Evolutionary conservation across 352 stramenopile species (phyloP), one percentile per base, ranked within the genome.

Genomic region (Phytophthora citricola): DNA sequence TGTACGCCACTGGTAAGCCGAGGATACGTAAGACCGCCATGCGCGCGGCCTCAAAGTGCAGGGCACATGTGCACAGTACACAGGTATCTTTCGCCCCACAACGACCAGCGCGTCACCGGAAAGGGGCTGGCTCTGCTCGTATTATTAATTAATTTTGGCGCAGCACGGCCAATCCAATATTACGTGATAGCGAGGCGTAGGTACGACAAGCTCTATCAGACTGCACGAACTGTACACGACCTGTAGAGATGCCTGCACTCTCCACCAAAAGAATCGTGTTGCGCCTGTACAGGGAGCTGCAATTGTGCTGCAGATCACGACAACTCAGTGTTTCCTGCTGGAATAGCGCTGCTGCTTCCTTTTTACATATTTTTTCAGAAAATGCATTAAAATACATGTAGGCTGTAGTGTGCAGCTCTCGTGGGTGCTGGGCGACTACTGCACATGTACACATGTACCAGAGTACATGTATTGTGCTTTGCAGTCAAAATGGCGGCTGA

Each of bases 141-240:
- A 4, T 11, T 49, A 49, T 49, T 49, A 49, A 49, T 49, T 49
- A 49, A 49, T 49, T 49, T 49, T 32, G 9, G 22, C 43, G 7
- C 43, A 49, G 43, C 17, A 20, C 2, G 40, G 40, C 0, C 40
- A 20, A 27, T 46, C 40, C n/a, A 46, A 20, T 10, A 43, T 46
- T 46, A 46, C 17, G 40, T 46, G 17, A 45, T 20, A 45, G n/a
- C n/a, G 17, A 20, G 40, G 17, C 17, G 40, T 34, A 34, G 5
- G 29, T 26, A 46, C 40, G 40, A 46, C 40, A 46, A 46, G 29
- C 29, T 10, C 6, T 34, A 34, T 7, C 29, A 34, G 9, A 34
- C 29, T 11, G 29, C 29, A 34, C 29, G 10, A 34, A 34, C 29
- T 34, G 29, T 34, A 8, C 29, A 34, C 29, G 7, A 34, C 29